Conservation (phyloP, 129 eudicot species). For the Lactuca saligna region DNA sequence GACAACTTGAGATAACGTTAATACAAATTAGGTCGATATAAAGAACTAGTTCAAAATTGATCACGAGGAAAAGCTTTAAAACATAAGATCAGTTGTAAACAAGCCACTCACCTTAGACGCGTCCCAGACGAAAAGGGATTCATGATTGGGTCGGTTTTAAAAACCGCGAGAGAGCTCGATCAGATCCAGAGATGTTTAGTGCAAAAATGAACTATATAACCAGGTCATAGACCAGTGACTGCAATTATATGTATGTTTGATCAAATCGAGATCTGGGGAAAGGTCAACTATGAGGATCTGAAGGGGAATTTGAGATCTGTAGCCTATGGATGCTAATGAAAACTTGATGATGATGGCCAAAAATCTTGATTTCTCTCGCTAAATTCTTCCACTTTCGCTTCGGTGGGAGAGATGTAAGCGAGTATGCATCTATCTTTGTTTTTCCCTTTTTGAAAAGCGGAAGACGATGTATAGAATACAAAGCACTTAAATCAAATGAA, state of each 20-base stretch:
- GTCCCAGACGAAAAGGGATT: conserved; percentile 89
- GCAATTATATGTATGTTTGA: conserved; percentile 5
- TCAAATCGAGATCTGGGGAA: conserved; percentile 31
- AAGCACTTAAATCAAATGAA: not conserved
- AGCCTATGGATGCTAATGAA: not conserved
- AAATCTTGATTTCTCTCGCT: conserved; percentile 22
- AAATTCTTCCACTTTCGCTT: conserved; percentile 25
- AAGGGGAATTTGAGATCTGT: conserved; percentile 28
- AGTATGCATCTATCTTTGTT: conserved; percentile 5
- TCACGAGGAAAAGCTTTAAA: not conserved
- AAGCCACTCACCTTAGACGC: conserved; percentile 67
- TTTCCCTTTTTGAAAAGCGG: conserved; percentile 21
- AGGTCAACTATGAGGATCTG: conserved; percentile 36
- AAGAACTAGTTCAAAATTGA: conserved; percentile 12
- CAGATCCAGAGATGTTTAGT: conserved; percentile 45
- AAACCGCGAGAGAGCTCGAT: conserved; percentile 44
- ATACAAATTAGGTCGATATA: conserved; percentile 23
- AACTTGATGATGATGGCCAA: conserved; percentile 5
- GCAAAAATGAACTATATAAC: conserved; percentile 12
- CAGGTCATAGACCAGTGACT: conserved; percentile 1
- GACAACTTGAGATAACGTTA: not conserved
- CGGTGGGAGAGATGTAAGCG: conserved; percentile 3
- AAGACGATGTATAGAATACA: conserved; percentile 12
- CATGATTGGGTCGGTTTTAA: conserved; percentile 59
- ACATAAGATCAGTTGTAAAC: not conserved